Base-by-base conservation (phyloP, 1,139 yeast species). In the Hansenula lynferdii region DNA sequence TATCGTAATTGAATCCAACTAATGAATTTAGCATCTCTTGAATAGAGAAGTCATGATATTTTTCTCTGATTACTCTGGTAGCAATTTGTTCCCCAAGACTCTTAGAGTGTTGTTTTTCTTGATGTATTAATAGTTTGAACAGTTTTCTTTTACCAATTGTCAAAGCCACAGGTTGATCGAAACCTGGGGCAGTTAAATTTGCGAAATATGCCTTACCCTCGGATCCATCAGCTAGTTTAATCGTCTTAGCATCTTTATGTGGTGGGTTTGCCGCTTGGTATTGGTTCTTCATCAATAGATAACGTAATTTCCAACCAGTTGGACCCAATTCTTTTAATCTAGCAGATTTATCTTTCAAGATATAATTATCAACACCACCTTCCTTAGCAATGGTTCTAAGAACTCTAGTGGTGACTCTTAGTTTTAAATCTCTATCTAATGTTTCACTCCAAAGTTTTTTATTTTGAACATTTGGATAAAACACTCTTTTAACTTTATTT, bases 301-400 rank as follows among this genome's bases (percentile, higher is more conserved):
- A 89, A 57, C 92, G 81, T 53, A 92, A 70, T 54, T 74, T 76
- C 97, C 97, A 92, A 23, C 97, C 98, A 42, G 75, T 71, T 41
- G 90, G 83, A 1, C 98, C 98, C 56, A 92, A 68, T 56, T 94
- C 95, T 67, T 92, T 92, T 48, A 86, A 70, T 64, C 98, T 75
- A 4, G 95, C 95, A 10, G 95, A 72, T 51, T 84, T 86, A 45
- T 87, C 95, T 64, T 92, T 92, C 41, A 80, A 74, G 45, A 92
- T 64, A 58, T 92, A 92, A 50, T 80, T 79, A 58, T 92, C 98
- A 45, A 92, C 70, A 12, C 98, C 98, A 46, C 97, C 97, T 62
- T 90, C 97, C 53, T 80, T 85, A 41, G 85, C 81, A 46, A 92
- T 82, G 1, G 97, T 89, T 54, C 82, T 77, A 56, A 92, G 69